Evolutionary conservation across 2,329 filamentous ascomycete genomes (phyloP), one percentile per base, ranked within the genome.

Genomic region (Aspergillus viridinutans): DNA sequence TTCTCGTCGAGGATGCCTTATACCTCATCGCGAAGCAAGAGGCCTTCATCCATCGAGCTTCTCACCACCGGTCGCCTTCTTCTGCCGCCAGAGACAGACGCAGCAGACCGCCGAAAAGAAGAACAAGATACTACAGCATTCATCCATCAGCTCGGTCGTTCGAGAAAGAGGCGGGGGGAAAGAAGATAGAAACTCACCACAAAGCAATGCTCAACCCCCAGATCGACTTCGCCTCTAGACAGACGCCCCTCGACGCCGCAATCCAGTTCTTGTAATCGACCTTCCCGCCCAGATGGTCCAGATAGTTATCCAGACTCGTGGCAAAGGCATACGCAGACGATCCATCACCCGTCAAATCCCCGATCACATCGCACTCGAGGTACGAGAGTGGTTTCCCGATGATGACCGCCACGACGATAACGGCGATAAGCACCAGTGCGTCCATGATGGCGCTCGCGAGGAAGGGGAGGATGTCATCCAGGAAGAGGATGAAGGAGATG

Each of bases 201-300:
- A 95, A 82, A 4, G 86, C 86, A 73, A 96, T 92, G 72, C 85
- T 84, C 58, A 96, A 75, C 1, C 91, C 92, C 92, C 92, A 96
- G 63, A 94, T 84, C 17, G 89, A 85, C 81, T 96, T 95, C 72
- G 92, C 86, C 78, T 94, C 86, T 68, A 87, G 85, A 78, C 92
- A 97, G 55, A 89, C 89, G 20, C 82, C 69, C 69, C 80, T 82
- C 12, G 79, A 85, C 8, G 81, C 79, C n/a, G 83, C 83, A 48
- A 84, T 83, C 82, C 83, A 87, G 56, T 78, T 73, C 14, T 69
- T 67, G 58, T 85, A 77, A 21, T 78, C 75, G 55, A 85, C 69
- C 43, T 71, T 78, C 6, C 77, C 77, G n/a, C 78, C 80, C 51
- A 78, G 72, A 50, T 77, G 77, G 55, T 79, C 77, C 38, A 85